These are phyloP conservation scores for Artomyces pyxidatus DNA, from an alignment of 768 basidiomycete genomes.

Conservation along the genomic window DNA sequence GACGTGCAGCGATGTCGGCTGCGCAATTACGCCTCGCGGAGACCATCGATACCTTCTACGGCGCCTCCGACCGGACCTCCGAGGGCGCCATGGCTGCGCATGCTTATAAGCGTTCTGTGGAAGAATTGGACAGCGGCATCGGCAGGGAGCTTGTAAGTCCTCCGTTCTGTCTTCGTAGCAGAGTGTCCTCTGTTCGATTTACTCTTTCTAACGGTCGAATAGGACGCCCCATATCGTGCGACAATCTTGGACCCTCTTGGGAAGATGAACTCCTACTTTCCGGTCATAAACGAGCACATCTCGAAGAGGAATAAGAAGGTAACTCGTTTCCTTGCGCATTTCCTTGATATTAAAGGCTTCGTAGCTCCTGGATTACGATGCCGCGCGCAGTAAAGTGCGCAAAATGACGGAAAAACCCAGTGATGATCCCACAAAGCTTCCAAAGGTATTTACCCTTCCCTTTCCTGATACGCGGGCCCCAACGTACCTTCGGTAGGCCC, in stretches of 20 bases:
- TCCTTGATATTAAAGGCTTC: not conserved
- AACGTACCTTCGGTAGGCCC: constrained; percentile 44
- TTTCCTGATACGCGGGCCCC: not conserved
- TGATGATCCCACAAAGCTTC: constrained; percentile 88
- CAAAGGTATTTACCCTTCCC: constrained; percentile 44
- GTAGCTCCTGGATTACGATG: constrained; percentile 92
- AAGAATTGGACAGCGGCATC: constrained; percentile 84
- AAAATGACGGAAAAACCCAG: constrained; percentile 88
- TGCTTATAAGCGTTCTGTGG: constrained; percentile 91
- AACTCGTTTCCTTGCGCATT: not conserved
- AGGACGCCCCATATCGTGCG: constrained; percentile 93
- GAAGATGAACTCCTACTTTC: constrained; percentile 95
- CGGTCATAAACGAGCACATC: constrained; percentile 89
- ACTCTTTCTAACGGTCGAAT: not conserved
- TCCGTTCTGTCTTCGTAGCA: no score
- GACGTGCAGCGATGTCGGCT: constrained; percentile 72
- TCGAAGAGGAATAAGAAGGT: constrained; percentile 96
- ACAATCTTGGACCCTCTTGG: constrained; percentile 94
- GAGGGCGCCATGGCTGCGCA: constrained; percentile 96
- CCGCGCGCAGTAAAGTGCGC: constrained; percentile 82
- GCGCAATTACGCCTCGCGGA: constrained; percentile 92
- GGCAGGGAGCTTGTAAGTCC: constrained; percentile 74
- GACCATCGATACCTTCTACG: constrained; percentile 89
- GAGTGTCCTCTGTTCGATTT: not conserved
- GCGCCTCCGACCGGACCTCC: constrained; percentile 71